A percentile compares a stretch with the other conserved stretches of the same genome.
These are phyloP conservation scores for Parastagonospora avenae DNA, from an alignment of 2,329 filamentous ascomycete genomes.

Conservation along the genomic window DNA sequence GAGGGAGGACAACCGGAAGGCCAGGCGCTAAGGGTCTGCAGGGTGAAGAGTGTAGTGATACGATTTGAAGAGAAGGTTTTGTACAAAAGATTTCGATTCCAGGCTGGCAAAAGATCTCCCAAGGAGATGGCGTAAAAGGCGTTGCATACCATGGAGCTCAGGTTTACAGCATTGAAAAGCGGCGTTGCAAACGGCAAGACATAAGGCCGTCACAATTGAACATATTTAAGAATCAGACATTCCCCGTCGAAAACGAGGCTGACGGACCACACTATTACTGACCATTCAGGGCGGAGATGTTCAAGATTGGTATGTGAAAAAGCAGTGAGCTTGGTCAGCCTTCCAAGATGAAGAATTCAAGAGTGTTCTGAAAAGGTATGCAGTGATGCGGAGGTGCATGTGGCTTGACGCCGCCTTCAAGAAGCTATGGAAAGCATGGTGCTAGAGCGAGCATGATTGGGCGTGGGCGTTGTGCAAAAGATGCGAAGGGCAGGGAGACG, in stretches of 20 bases:
- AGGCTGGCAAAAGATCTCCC: constrained; percentile 19
- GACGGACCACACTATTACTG: constrained; percentile 12
- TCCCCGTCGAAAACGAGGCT: constrained; percentile 8
- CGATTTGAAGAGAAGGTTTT: constrained; percentile 15
- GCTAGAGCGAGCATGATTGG: no score
- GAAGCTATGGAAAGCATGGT: no score
- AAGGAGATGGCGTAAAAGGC: constrained; percentile 29
- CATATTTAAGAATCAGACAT: constrained; percentile 33
- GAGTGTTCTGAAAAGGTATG: no score
- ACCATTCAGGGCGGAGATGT: constrained; percentile 6
- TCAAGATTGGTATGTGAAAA: constrained; percentile 3
- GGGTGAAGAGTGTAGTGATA: background rate
- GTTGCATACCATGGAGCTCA: constrained; percentile 12
- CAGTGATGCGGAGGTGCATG: no score
- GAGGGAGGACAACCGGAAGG: constrained; percentile 78
- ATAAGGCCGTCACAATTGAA: constrained; percentile 26
- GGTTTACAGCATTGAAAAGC: constrained; percentile 29
- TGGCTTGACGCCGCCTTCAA: no score
- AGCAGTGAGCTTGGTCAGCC: background rate
- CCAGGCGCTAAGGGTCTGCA: constrained; percentile 54
- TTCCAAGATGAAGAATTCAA: no score
- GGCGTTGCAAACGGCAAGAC: constrained; percentile 27
- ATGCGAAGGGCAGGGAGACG: no score
- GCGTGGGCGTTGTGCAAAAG: no score
- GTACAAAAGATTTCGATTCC: constrained; percentile 28